These are phyloP conservation scores for Cladochytrium tenue DNA, from an alignment of 371 early-diverging fungal species.

Conservation along the genomic window DNA sequence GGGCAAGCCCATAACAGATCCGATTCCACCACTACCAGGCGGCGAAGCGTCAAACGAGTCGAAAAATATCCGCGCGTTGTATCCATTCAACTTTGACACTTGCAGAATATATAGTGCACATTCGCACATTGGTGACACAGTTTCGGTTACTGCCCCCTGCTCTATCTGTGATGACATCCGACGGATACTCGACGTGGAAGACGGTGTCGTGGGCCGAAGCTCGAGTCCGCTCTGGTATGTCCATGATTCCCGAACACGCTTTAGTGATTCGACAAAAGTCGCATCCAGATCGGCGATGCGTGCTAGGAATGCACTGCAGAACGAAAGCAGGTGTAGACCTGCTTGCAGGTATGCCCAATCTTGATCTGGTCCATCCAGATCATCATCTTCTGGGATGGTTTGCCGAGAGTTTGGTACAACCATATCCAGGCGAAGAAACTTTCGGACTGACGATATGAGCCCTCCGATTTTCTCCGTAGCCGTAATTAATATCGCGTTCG, in stretches of 20 bases:
- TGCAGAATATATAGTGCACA: conserved; percentile 25
- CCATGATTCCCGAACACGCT: neutral
- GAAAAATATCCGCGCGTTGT: conserved; percentile 41
- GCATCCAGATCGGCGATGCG: neutral
- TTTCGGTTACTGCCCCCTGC: neutral
- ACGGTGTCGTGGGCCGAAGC: neutral
- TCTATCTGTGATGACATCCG: neutral
- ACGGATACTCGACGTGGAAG: too few relatives aligned
- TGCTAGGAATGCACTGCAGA: neutral
- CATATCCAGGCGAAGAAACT: neutral
- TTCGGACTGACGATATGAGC: neutral
- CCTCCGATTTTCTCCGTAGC: conserved; percentile 27
- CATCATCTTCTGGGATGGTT: conserved; percentile 11
- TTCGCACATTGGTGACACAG: neutral
- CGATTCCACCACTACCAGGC: too few relatives aligned
- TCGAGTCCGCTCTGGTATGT: neutral
- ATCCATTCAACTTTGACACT: conserved; percentile 60
- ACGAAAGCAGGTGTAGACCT: neutral
- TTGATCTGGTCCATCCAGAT: conserved; percentile 15
- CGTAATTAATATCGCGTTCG: conserved; percentile 53
- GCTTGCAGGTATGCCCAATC: neutral
- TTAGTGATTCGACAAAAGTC: neutral
- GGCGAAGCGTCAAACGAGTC: conserved; percentile 24
- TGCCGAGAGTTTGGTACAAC: neutral
- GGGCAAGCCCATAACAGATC: neutral